Conservation (phyloP, 1,284 basidiomycete genomes). For the Trametes versicolor region DNA sequence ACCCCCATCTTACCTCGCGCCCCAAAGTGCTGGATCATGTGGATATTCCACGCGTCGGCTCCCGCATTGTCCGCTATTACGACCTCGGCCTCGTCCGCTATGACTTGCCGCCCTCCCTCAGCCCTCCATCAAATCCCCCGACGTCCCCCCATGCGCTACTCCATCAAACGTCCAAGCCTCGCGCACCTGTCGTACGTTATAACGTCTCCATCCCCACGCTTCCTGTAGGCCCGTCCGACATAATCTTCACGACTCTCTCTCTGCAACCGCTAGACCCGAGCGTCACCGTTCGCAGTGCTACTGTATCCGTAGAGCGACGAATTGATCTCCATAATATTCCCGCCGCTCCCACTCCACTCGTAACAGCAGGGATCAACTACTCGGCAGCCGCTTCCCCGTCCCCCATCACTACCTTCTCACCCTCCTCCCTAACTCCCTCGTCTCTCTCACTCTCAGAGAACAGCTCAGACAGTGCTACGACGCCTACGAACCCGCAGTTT, state of each 20-base stretch:
- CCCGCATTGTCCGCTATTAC: constrained; percentile 70
- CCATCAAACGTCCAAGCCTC: constrained; percentile 43
- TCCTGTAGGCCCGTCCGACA: constrained; percentile 52
- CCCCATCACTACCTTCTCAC: constrained; percentile 26
- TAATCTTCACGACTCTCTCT: constrained; percentile 49
- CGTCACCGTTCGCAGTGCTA: constrained; percentile 47
- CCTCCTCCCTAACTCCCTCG: constrained; percentile 25
- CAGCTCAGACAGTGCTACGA: constrained; percentile 23
- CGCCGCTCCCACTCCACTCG: constrained; percentile 33
- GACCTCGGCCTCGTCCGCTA: constrained; percentile 75
- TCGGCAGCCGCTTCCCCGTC: constrained; percentile 40
- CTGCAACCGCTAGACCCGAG: constrained; percentile 47
- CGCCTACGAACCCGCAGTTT: constrained; percentile 28
- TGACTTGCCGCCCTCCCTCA: constrained; percentile 51
- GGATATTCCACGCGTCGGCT: constrained; percentile 71
- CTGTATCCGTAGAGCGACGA: constrained; percentile 51
- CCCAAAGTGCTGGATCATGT: constrained; percentile 69
- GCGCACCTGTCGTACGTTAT: constrained; percentile 49
- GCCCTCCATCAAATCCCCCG: constrained; percentile 20
- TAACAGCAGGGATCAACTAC: constrained; percentile 40
- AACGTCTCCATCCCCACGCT: constrained; percentile 48
- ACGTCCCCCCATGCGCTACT: constrained; percentile 32
- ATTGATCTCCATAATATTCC: constrained; percentile 47
- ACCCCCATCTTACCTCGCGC: constrained; percentile 28
- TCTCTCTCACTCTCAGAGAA: constrained; percentile 16